Evolutionary conservation across 2,329 filamentous ascomycete species (phyloP), one percentile per base, ranked within the genome.

Genomic region (Pestalotiopsis fici): DNA sequence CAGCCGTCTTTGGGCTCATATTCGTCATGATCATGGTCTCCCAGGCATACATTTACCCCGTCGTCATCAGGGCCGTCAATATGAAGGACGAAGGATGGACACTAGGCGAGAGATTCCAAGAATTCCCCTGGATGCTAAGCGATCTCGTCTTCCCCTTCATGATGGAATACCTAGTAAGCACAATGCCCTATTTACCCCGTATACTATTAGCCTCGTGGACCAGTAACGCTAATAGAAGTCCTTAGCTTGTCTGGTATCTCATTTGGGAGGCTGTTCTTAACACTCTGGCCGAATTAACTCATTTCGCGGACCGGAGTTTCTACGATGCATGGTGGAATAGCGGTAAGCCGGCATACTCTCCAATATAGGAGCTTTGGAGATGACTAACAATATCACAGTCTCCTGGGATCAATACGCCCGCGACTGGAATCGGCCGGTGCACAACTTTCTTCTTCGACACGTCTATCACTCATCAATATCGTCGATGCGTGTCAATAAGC

Each of bases 401-500:
- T 88, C 86, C 0, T 93, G 90, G 87, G 91, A 94, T 73, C 90
- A 94, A 75, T 95, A 93, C 73, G 92, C 92, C 3, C 85, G 92
- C 50, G 91, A 94, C 75, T 95, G 93, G 93, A 95, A 95, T 75
- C 82, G 88, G 2, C 92, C 92, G 0, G 92, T 95, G 3, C 92
- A 94, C 75, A 90, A 91, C 73, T 95, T 95, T 77, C 81, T 95
- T 31, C 83, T 94, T 2, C 85, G 93, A 15, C 92, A 95, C 74
- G 93, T 95, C 68, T 95, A 95, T 75, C 91, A 95, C 79, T 89
- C 87, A 59, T 91, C 89, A 59, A 94, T 95, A 74, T 92, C 90
- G 1, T 88, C 90, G 11, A 87, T 94, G 77, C 89, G 89, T 68
- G 84, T 94, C 64, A 88, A 89, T 72, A 91, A 90, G 75, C 85